These are phyloP conservation scores for Lactarius quietus DNA, from an alignment of 768 basidiomycete species.

Conservation along the genomic window DNA sequence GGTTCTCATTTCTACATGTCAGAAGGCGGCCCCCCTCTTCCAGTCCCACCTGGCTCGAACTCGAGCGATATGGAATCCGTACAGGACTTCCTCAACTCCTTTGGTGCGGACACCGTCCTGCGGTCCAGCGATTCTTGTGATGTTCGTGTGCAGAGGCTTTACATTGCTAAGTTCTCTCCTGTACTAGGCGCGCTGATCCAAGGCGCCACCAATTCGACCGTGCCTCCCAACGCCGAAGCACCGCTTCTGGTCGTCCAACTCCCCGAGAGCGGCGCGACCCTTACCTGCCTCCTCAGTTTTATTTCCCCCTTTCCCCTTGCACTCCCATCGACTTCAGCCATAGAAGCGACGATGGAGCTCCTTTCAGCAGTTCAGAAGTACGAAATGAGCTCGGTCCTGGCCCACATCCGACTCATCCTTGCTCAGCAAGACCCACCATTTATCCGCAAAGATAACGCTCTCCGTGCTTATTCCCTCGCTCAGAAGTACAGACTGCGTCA, in stretches of 20 bases:
- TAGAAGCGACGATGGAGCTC: not conserved
- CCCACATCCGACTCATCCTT: conserved; percentile 4
- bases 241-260: not conserved
- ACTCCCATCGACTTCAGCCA: not conserved
- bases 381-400: conserved; percentile 3
- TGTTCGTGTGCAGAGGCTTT: conserved; percentile 43
- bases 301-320: not conserved
- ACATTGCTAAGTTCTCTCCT: conserved; percentile 41
- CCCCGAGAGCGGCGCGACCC: not conserved
- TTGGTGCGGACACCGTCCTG: conserved; percentile 42
- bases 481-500: conserved; percentile 6
- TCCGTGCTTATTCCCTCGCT: conserved; percentile 1
- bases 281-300: conserved; percentile 6
- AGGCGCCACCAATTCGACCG: not conserved
- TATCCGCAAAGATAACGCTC: not conserved
- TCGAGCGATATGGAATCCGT: not conserved
- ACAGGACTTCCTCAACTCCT: conserved; percentile 35
- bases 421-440: not conserved
- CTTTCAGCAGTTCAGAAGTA: conserved; percentile 11
- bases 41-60: no score
- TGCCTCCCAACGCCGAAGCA: not conserved
- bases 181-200: conserved; percentile 34
- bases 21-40: not conserved
- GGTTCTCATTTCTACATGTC: no score
- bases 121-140: conserved; percentile 40